phyloP scores from a whole-genome alignment of 2,329 filamentous ascomycete species.

The Cordyceps tenuipes region DNA sequence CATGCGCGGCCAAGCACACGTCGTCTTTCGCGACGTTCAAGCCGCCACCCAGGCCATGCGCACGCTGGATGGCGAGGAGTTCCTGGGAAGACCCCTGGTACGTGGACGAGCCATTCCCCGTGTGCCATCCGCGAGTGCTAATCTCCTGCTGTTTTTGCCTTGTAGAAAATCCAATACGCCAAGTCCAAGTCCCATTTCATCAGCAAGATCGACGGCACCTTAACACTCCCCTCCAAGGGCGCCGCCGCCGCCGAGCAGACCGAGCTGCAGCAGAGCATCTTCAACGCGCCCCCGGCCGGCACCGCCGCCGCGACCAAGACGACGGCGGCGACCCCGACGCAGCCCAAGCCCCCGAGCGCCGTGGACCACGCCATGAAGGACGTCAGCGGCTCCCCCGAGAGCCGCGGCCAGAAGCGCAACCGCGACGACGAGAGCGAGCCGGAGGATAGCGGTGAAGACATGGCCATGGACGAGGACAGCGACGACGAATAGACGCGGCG shows the following conservation, averaged over 20 bases:
- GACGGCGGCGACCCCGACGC: background rate
- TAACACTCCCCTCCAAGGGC: slow-evolving; percentile 55
- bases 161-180: slow-evolving; percentile 80
- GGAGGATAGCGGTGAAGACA: slow-evolving; percentile 58
- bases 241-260: slow-evolving; percentile 55
- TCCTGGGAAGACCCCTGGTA: slow-evolving; percentile 81
- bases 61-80: slow-evolving; percentile 73
- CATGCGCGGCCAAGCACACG: slow-evolving; percentile 93
- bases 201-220: slow-evolving; percentile 86
- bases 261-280: slow-evolving; percentile 71
- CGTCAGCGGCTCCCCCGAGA: slow-evolving; percentile 42
- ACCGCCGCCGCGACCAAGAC: slow-evolving; percentile 20
- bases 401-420: slow-evolving; percentile 58
- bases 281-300: slow-evolving; percentile 56
- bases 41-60: slow-evolving; percentile 93
- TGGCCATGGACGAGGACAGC: slow-evolving; percentile 62
- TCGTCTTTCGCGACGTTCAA: slow-evolving; percentile 83
- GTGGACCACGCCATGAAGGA: slow-evolving; percentile 42
- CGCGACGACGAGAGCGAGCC: slow-evolving; percentile 57
- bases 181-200: slow-evolving; percentile 84
- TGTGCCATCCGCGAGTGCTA: background rate
- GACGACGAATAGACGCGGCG: slow-evolving; percentile 54
- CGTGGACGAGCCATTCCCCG: slow-evolving; percentile 22
- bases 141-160: background rate
- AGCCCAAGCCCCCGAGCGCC: slow-evolving; percentile 36